Evolutionary conservation across 2,329 filamentous ascomycete genomes (phyloP), one percentile per base, ranked within the genome.

Genomic region (Fusarium sp.): DNA sequence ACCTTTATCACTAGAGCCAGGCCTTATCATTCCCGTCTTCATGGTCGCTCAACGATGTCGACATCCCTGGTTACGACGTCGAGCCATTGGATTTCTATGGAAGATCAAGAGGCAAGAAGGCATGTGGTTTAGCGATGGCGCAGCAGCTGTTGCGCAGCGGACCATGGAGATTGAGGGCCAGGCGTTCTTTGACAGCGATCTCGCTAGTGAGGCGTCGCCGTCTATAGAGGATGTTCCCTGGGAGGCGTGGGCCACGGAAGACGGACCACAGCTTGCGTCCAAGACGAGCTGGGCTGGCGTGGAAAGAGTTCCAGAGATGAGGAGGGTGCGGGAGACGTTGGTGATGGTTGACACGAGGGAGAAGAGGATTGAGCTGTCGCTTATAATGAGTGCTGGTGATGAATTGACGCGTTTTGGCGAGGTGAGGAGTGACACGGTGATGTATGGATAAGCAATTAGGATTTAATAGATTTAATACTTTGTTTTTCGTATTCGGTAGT

Each of bases 1-100:
- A 3, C 62, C 65, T 3, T 31, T 76, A 1, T 73, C 73, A 2
- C 59, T 77, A 1, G 75, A 76, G 43, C 72, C 73, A 8, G 74
- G 74, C 0, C 38, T 77, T 11, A 70, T 74, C 4, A 65, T 76
- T 10, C 71, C 73, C 0, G 53, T 73, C 3, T 77, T 72, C 52
- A 36, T 74, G 34, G 53, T 61, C 1, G 56, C 53, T 0, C 65
- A 68, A 5, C 68, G 73, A 3, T 77, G 75, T 15, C 70, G 75
- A 0, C 75, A 77, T 51, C 71, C 73, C 0, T 45, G 66, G 25
- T 41, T 75, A 1, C 67, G 75, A 2, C 63, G 72, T 12, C 60
- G 69, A 4, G 70, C 68, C 2, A 44, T 75, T 6, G 35, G 45
- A 5, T 58, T 75, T 4, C 43, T 76, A 6, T 39, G 52, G 12